phyloP scores from a whole-genome alignment of 805 yeast species.

The Sugiyamaella marilandica region DNA sequence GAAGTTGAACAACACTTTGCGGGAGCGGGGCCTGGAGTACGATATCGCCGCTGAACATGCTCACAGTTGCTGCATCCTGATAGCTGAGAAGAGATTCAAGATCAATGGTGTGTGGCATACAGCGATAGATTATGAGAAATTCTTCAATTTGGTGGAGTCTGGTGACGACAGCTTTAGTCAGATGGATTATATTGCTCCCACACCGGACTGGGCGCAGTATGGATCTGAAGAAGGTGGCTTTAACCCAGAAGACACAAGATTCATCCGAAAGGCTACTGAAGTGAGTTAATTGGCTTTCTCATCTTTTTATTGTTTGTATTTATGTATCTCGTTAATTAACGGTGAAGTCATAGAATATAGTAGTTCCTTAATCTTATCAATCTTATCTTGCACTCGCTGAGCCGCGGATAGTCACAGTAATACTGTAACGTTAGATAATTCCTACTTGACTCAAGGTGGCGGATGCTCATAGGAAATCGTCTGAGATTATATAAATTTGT shows the following conservation, averaged over 20 bases:
- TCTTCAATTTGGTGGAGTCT: conserved; percentile 61
- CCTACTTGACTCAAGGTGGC: too few species aligned
- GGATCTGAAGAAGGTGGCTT: conserved; percentile 84
- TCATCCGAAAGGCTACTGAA: conserved; percentile 43
- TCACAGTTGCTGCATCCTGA: conserved; percentile 85
- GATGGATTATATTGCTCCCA: conserved; percentile 71
- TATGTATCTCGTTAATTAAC: too few species aligned
- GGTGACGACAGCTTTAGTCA: conserved; percentile 63
- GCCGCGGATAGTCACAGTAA: too few species aligned
- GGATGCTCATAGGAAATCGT: too few species aligned
- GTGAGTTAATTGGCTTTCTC: neutral
- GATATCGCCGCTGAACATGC: conserved; percentile 94
- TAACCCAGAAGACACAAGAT: conserved; percentile 77
- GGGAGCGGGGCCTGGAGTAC: conserved; percentile 62
- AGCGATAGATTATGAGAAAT: conserved; percentile 76
- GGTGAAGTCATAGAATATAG: too few species aligned
- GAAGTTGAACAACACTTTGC: conserved; percentile 55
- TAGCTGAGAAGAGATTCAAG: conserved; percentile 70
- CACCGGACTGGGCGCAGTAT: conserved; percentile 90
- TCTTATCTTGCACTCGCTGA: too few species aligned
- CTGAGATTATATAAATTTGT: neutral
- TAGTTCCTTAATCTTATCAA: too few species aligned
- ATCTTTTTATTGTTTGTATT: too few species aligned
- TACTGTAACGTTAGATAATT: too few species aligned
- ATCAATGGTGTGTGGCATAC: conserved; percentile 78